phyloP scores from a whole-genome alignment of 768 basidiomycete genomes.

The Russula vinacea region DNA sequence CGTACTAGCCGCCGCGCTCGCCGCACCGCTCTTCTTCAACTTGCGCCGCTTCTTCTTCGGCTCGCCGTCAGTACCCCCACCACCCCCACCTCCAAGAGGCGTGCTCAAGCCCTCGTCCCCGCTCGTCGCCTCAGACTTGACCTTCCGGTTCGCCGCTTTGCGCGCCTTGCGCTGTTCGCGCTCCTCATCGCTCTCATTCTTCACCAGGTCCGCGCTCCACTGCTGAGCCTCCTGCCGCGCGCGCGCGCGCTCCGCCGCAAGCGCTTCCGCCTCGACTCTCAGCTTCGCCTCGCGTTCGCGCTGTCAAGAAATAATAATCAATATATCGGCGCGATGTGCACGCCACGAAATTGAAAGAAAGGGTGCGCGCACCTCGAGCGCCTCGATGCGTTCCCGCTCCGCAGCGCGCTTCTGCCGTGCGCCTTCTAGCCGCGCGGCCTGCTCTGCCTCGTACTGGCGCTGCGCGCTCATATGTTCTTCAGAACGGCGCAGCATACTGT shows the following conservation, averaged over 20 bases:
- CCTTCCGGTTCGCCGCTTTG: conserved; percentile 50
- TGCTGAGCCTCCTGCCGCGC: conserved; percentile 77
- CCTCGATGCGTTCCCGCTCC: conserved; percentile 66
- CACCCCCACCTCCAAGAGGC: conserved; percentile 31
- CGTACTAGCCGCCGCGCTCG: conserved; percentile 42
- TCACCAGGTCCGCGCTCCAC: conserved; percentile 63
- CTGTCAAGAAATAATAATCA: too few species aligned
- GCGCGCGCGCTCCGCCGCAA: conserved; percentile 74
- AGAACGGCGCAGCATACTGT: conserved; percentile 75
- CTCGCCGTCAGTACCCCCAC: conserved; percentile 34
- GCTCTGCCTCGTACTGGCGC: conserved; percentile 66
- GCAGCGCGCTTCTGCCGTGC: conserved; percentile 77
- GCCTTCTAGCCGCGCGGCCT: conserved; percentile 66
- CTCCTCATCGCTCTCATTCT: conserved; percentile 74
- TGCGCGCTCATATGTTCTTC: conserved; percentile 78
- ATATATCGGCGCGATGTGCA: too few species aligned
- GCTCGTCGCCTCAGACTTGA: conserved; percentile 40
- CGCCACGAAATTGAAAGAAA: neutral
- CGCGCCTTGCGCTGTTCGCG: conserved; percentile 57
- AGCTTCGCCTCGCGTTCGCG: conserved; percentile 59
- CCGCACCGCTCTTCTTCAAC: conserved; percentile 51
- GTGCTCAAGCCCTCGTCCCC: conserved; percentile 48
- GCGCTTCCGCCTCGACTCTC: conserved; percentile 64
- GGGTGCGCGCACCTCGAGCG: conserved; percentile 58
- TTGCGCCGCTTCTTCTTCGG: conserved; percentile 72